Percentiles rank a stretch among this genome's conserved stretches.
These are phyloP conservation scores for Kazachstania sp. DNA, from an alignment of 1,139 yeast genomes.

Conservation along the genomic window DNA sequence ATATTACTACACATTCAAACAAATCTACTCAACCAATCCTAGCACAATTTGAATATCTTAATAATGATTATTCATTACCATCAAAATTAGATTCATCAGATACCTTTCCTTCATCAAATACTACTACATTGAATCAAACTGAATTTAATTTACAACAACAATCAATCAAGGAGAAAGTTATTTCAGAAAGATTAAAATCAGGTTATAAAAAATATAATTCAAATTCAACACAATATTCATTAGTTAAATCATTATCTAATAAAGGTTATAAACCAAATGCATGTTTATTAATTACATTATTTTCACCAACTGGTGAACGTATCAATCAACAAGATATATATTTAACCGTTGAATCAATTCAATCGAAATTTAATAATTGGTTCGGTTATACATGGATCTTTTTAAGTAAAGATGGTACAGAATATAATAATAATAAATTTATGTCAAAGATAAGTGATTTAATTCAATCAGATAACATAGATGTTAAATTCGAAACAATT, in stretches of 20 bases:
- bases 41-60: background rate
- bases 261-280: conserved; percentile 43
- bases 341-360: conserved; percentile 54
- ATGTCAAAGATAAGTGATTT: conserved; percentile 36
- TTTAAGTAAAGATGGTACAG: conserved; percentile 31
- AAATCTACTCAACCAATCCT: no score
- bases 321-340: conserved; percentile 51
- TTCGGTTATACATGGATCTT: conserved; percentile 70
- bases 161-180: background rate
- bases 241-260: conserved; percentile 9
- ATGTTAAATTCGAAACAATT: background rate
- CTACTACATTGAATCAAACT: background rate
- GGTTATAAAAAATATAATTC: conserved; percentile 2
- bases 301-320: conserved; percentile 37
- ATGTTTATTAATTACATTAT: conserved; percentile 46
- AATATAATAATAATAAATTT: conserved; percentile 40
- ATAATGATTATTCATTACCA: background rate
- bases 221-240: conserved; percentile 5
- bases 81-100: background rate
- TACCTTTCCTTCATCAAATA: background rate
- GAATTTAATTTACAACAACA: background rate
- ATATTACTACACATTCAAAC: background rate
- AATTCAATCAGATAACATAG: background rate
- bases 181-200: background rate
- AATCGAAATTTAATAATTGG: conserved; percentile 59